Base-by-base conservation (phyloP, 495 filamentous ascomycete genomes). In the Penicillium manginii region DNA sequence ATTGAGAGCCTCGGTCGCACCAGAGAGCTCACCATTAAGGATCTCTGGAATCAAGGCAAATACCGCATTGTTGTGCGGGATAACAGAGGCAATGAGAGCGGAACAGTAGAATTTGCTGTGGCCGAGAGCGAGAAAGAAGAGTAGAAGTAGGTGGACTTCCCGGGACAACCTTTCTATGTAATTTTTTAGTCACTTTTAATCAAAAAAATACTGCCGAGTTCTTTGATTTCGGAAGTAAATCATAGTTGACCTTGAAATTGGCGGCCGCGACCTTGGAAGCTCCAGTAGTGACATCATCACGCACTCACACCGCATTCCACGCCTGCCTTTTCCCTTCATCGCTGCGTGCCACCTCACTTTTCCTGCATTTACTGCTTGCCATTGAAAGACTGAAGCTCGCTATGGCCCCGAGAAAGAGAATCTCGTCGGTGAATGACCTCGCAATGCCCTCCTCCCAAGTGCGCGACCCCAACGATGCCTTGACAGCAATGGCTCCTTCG, bases 1-100 rank as follows among this genome's bases (percentile, higher is more conserved):
- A 98, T 98, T 66, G 94, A 98, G 79, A 92, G 88, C 68, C 79
- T 98, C 56, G 94, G 94, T 5, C 81, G 94, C 40, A 98, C 94
- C 15, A 85, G 92, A 53, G 94, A 98, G 73, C 55, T 98, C 33
- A 93, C 93, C 2, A 89, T 96, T 39, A 98, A 98, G 75, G 87
- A 89, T 67, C 76, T 89, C 21, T 87, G 83, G 84, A 70, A 90
- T 50, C 85, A 88, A 19, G 91, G 90, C 21, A 88, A 88, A 67
- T 98, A 98, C 69, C 82, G 84, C 40, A 83, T 96, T 49, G 77
- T 77, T 11, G 78, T 83, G 46, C 68, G 70, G 57, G 81, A 88
- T 67, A 69, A 69, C 52, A 84, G 74, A 62, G 84, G 83, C 21
- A 75, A 70, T 17, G 73, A 77, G 59, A 72, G 63, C 39, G 74